These are phyloP conservation scores for Suhomyces kilbournensis DNA, from an alignment of 805 yeast species.

Conservation along the genomic window DNA sequence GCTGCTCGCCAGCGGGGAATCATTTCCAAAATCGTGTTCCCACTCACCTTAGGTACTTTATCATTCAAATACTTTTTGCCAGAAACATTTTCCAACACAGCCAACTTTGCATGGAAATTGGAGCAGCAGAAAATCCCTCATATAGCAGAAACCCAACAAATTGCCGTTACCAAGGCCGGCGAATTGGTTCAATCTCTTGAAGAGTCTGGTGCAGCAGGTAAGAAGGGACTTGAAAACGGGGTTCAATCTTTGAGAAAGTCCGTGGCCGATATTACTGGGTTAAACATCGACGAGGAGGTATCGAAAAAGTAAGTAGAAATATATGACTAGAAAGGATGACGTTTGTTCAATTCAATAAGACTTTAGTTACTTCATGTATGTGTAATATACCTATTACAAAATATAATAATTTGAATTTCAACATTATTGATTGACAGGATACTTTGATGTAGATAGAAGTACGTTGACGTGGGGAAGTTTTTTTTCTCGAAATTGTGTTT, in stretches of 20 bases:
- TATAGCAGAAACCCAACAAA: conserved; percentile 60
- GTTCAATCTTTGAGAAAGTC: conserved; percentile 40
- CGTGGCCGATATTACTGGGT: conserved; percentile 60
- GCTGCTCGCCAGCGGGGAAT: conserved; percentile 65
- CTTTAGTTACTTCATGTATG: too few species aligned
- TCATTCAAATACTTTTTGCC: conserved; percentile 75
- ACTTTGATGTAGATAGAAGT: too few species aligned
- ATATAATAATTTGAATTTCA: too few species aligned
- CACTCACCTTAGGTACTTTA: conserved; percentile 56
- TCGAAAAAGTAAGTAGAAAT: conserved; percentile 48
- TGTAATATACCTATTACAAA: too few species aligned
- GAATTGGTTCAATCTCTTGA: conserved; percentile 45
- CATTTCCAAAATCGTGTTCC: conserved; percentile 52
- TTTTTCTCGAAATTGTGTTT: neutral
- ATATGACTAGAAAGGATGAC: too few species aligned
- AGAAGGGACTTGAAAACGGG: conserved; percentile 32
- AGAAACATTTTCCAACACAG: conserved; percentile 61
- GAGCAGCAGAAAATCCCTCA: conserved; percentile 62
- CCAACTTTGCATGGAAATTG: conserved; percentile 52
- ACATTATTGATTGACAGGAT: too few species aligned
- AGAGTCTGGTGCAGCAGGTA: conserved; percentile 38
- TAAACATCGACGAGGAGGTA: conserved; percentile 62
- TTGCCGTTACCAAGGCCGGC: conserved; percentile 44
- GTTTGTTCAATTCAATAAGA: too few species aligned
- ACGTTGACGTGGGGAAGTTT: too few species aligned